These are phyloP conservation scores for Allium cepa DNA, from an alignment of 106 monocot genomes.

Conservation along the genomic window DNA sequence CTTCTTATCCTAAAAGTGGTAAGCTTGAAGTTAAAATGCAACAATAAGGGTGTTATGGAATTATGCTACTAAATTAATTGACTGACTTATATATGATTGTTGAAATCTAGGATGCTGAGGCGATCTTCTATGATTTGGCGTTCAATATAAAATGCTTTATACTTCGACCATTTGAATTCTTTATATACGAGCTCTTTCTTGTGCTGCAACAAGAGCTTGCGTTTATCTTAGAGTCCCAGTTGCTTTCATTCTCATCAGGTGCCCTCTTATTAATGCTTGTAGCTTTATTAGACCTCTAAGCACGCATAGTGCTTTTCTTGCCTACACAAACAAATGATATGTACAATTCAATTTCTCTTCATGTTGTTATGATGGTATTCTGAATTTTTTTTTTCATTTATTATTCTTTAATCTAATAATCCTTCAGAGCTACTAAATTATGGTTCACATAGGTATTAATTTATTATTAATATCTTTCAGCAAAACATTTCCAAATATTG, in stretches of 20 bases:
- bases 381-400: not conserved
- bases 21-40: too few species aligned
- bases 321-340: conserved; percentile 23
- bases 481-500: not conserved
- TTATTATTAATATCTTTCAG: not conserved
- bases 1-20: too few species aligned
- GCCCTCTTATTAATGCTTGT: conserved; percentile 65
- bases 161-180: conserved; percentile 23
- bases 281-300: conserved; percentile 59
- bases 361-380: not conserved
- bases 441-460: not conserved
- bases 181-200: conserved; percentile 30
- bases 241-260: conserved; percentile 54
- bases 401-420: not conserved
- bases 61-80: too few species aligned
- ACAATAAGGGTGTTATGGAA: too few species aligned
- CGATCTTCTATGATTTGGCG: too few species aligned
- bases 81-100: too few species aligned
- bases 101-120: too few species aligned
- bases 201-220: conserved; percentile 37
- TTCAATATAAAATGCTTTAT: too few species aligned
- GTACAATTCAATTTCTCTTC: not conserved
- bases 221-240: conserved; percentile 34
- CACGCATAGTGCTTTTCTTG: conserved; percentile 59
- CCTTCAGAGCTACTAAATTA: too few species aligned